These are phyloP conservation scores for Imleria badia DNA, from an alignment of 768 basidiomycete genomes.

Conservation along the genomic window DNA sequence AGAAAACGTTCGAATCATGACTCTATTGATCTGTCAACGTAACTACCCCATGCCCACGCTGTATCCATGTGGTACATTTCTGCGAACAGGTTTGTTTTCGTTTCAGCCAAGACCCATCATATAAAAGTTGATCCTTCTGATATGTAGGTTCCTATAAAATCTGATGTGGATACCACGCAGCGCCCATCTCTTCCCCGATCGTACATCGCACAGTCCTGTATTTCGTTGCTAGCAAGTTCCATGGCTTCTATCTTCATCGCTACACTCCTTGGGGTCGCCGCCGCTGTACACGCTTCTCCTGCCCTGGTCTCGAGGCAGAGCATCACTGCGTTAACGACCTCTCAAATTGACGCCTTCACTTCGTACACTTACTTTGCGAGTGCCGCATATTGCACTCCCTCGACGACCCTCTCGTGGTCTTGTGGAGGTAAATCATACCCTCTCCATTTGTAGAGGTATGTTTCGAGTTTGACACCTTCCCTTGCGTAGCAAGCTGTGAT, in stretches of 20 bases:
- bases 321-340: slow-evolving; percentile 36
- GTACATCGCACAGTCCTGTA: not conserved
- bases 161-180: not conserved
- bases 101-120: not conserved
- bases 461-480: not conserved
- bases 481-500: slow-evolving; percentile 37
- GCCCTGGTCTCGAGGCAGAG: slow-evolving; percentile 31
- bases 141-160: not conserved
- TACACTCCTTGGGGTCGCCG: slow-evolving; percentile 6
- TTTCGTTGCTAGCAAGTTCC: slow-evolving; percentile 23
- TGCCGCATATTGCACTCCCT: slow-evolving; percentile 46
- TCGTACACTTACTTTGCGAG: slow-evolving; percentile 51
- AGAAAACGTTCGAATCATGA: not conserved
- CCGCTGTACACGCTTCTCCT: slow-evolving; percentile 15
- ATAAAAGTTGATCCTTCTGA: not conserved
- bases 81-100: not conserved
- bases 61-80: not conserved
- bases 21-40: not conserved
- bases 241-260: slow-evolving; percentile 8
- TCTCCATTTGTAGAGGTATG: not conserved
- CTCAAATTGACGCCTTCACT: slow-evolving; percentile 42
- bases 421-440: slow-evolving; percentile 45
- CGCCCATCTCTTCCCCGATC: not conserved
- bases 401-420: slow-evolving; percentile 42
- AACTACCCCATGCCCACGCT: not conserved